A percentile compares a stretch with the other conserved stretches of the same genome.
Evolutionary conservation across 345 rosid species (phyloP).

Genomic region (Corchorus capsularis): DNA sequence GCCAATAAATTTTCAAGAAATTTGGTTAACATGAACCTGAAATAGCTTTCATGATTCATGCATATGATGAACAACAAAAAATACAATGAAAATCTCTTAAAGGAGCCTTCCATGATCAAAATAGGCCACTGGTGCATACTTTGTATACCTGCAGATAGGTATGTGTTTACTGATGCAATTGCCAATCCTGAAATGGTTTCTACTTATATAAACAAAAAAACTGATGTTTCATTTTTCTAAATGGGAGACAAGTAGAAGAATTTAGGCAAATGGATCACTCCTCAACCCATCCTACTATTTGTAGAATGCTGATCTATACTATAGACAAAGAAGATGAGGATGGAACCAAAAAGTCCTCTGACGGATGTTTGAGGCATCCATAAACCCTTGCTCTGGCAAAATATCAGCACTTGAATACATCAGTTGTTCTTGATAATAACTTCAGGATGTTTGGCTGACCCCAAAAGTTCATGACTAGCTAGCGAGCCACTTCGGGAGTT

Average conservation of each 20-base stretch:
- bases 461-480: neutral
- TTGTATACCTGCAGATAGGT: neutral
- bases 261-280: neutral
- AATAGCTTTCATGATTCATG: neutral
- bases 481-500: conserved; percentile 22
- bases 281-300: neutral
- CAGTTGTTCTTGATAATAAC: neutral
- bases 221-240: conserved; percentile 1
- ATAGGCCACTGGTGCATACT: neutral
- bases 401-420: neutral
- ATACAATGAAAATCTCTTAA: neutral
- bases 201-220: neutral
- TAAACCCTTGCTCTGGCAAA: neutral
- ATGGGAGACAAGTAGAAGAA: neutral
- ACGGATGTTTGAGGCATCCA: neutral
- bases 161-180: neutral
- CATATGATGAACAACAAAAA: neutral
- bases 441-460: neutral
- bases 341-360: neutral
- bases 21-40: neutral
- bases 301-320: neutral
- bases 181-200: conserved; percentile 6
- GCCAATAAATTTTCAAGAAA: neutral
- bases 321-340: conserved; percentile 1
- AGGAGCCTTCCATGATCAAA: neutral